Conservation (phyloP, 495 filamentous ascomycete genomes). For the Cryomyces minteri region DNA sequence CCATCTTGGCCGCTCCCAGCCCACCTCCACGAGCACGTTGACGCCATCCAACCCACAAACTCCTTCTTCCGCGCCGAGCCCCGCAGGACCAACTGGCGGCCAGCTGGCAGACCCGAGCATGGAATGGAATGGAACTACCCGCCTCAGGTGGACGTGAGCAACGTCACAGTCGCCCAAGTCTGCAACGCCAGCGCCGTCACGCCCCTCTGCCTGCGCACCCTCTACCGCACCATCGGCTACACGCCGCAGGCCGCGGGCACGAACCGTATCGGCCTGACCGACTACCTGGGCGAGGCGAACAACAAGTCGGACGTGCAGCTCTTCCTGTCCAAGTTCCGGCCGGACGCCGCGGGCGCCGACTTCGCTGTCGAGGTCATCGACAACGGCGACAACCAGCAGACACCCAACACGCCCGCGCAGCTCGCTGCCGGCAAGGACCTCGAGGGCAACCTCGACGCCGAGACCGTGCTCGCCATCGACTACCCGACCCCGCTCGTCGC, state of each 20-base stretch:
- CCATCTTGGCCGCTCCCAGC: slow-evolving; percentile 33
- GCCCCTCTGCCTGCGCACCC: slow-evolving; percentile 31
- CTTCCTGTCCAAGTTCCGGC: slow-evolving; percentile 30
- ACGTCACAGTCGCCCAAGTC: slow-evolving; percentile 9
- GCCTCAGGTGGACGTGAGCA: neutral
- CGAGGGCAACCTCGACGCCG: slow-evolving; percentile 29
- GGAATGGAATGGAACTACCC: neutral
- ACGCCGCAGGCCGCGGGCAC: slow-evolving; percentile 20
- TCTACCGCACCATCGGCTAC: slow-evolving; percentile 36
- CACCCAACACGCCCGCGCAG: slow-evolving; percentile 16
- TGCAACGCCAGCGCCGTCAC: slow-evolving; percentile 35
- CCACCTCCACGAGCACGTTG: slow-evolving; percentile 36
- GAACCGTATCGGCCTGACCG: slow-evolving; percentile 29
- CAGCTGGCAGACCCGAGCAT: slow-evolving; percentile 1
- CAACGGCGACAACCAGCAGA: slow-evolving; percentile 21
- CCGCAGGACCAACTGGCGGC: neutral
- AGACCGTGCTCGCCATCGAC: slow-evolving; percentile 20
- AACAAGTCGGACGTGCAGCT: slow-evolving; percentile 29
- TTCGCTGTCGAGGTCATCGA: slow-evolving; percentile 27
- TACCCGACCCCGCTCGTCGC: slow-evolving; percentile 13
- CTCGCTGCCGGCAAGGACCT: slow-evolving; percentile 10
- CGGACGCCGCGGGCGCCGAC: slow-evolving; percentile 23
- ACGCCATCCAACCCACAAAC: slow-evolving; percentile 49
- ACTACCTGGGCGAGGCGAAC: slow-evolving; percentile 30
- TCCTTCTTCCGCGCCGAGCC: slow-evolving; percentile 29